A percentile compares a stretch with the other conserved stretches of the same genome.
Conservation (phyloP, 192 early-diverging fungal genomes). For the Pilobolus umbonatus region DNA sequence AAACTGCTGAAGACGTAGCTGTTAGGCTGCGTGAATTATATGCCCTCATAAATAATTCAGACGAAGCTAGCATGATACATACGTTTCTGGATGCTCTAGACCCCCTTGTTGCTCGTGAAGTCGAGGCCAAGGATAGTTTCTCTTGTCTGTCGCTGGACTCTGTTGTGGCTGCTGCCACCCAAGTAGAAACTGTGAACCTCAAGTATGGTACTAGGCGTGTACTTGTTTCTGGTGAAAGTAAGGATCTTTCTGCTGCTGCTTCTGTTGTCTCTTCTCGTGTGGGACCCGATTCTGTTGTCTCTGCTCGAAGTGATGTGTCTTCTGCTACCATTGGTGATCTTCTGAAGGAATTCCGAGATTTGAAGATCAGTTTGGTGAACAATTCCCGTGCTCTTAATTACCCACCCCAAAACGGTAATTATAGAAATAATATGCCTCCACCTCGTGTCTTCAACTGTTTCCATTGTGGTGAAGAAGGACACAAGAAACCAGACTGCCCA, state of each 20-base stretch:
- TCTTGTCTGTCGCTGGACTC: neutral
- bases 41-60: neutral
- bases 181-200: neutral
- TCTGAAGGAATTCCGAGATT: neutral
- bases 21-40: neutral
- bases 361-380: neutral
- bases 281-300: too few relatives aligned
- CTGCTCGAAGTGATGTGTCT: neutral
- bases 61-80: neutral
- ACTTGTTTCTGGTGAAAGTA: neutral
- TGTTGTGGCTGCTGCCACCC: neutral
- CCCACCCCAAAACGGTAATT: neutral
- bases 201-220: neutral
- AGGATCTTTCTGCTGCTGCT: neutral
- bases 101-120: neutral
- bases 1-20: neutral
- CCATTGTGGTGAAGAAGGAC: constrained; percentile 3
- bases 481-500: neutral
- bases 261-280: too few relatives aligned
- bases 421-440: too few relatives aligned
- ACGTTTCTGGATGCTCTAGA: neutral
- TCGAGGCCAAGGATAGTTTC: neutral
- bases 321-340: neutral
- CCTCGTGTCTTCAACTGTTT: neutral
- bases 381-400: neutral